These are phyloP conservation scores for Ilex asprella DNA, from an alignment of 257 asterid species.

Conservation along the genomic window DNA sequence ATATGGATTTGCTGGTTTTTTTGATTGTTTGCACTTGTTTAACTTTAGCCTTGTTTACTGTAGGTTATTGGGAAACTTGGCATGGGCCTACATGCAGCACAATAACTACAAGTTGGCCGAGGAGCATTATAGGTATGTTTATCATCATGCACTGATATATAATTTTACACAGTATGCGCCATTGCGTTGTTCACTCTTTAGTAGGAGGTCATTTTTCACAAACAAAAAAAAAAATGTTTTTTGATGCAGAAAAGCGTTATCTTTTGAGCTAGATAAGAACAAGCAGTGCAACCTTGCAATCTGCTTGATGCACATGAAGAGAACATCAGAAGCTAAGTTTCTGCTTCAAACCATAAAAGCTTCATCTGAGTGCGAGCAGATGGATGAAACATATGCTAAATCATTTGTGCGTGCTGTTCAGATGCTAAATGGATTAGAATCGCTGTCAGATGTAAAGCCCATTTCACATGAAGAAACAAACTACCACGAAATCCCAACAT, in stretches of 20 bases:
- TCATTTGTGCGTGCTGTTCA: conserved; percentile 48
- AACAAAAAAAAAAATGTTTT: conserved; percentile 2
- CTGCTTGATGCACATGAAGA: conserved; percentile 77
- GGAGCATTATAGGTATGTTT: conserved; percentile 62
- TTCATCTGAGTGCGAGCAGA: conserved; percentile 29
- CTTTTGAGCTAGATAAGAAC: conserved; percentile 69
- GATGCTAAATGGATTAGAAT: conserved; percentile 25
- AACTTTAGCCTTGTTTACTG: background rate
- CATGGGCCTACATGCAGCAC: conserved; percentile 81
- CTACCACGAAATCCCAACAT: background rate
- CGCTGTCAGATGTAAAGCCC: conserved; percentile 1
- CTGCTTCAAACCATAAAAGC: conserved; percentile 56
- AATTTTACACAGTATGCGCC: background rate
- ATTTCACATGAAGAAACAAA: conserved; percentile 5
- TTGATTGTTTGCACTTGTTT: background rate
- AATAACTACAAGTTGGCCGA: conserved; percentile 70
- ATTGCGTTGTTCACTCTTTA: too few relatives aligned
- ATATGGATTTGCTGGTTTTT: too few relatives aligned
- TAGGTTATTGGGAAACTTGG: conserved; percentile 90
- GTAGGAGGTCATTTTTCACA: background rate
- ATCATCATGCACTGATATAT: background rate
- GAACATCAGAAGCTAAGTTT: conserved; percentile 66
- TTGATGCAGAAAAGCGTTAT: conserved; percentile 77
- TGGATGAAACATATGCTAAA: conserved; percentile 56
- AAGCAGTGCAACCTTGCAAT: conserved; percentile 88